Percentiles rank a stretch among this genome's conserved stretches.
Conservation (phyloP, 257 asterid species). For the Solanum acaule region DNA sequence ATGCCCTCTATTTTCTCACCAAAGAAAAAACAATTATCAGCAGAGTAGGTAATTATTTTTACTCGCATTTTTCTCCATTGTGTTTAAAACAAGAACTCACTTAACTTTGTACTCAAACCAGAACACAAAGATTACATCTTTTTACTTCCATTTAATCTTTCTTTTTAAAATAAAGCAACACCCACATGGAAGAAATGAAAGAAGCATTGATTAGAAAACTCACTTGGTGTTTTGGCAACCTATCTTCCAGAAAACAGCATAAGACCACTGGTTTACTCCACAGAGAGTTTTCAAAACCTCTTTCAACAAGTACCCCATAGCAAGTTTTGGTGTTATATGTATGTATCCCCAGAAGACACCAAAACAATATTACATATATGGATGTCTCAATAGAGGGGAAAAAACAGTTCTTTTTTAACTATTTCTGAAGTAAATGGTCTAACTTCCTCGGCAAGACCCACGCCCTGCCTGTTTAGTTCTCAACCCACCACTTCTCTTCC, state of each 20-base stretch:
- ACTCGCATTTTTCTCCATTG: not conserved
- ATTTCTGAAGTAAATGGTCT: slow-evolving; percentile 20
- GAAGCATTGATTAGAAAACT: slow-evolving; percentile 14
- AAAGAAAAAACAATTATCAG: not conserved
- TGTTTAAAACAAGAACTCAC: not conserved
- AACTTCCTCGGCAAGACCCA: slow-evolving; percentile 98
- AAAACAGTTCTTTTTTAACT: not conserved
- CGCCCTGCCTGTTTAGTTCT: slow-evolving; percentile 98
- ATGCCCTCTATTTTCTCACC: slow-evolving; percentile 3
- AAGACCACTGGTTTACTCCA: slow-evolving; percentile 92
- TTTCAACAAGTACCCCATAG: slow-evolving; percentile 87
- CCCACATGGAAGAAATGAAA: not conserved
- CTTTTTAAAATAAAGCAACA: not conserved
- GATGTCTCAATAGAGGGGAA: not conserved
- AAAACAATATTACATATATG: not conserved
- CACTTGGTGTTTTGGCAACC: slow-evolving; percentile 89
- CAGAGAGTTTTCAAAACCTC: slow-evolving; percentile 93
- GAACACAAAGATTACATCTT: not conserved
- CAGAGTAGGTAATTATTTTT: not conserved
- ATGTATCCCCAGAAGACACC: slow-evolving; percentile 17
- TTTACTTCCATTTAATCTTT: not conserved
- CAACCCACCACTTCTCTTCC: slow-evolving; percentile 89
- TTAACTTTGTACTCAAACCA: not conserved
- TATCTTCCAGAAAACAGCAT: slow-evolving; percentile 96
- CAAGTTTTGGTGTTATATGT: not conserved